Evolutionary conservation across 768 basidiomycete species (phyloP).

Genomic region (Heimioporus sp.): DNA sequence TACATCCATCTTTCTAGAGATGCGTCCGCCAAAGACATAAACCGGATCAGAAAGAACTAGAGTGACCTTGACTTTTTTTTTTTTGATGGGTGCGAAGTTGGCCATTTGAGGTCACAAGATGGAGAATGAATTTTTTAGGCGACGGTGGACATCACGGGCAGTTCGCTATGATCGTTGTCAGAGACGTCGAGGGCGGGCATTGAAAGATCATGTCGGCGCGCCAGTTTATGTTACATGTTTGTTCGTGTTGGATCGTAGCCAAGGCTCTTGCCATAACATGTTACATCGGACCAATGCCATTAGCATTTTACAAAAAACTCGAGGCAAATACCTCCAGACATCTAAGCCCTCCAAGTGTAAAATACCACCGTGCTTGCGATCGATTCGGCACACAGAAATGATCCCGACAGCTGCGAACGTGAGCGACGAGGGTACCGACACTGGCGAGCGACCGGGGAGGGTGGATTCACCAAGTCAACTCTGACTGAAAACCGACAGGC

Average conservation of each 20-base stretch:
- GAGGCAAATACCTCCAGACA: no score
- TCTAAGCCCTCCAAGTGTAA: no score
- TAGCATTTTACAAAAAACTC: no score
- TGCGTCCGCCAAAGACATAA: constrained; percentile 63
- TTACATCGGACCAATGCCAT: no score
- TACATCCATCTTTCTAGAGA: constrained; percentile 76
- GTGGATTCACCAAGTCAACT: no score
- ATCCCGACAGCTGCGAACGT: no score
- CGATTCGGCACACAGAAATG: no score
- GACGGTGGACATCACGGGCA: constrained; percentile 18
- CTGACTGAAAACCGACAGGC: no score
- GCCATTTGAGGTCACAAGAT: constrained; percentile 12
- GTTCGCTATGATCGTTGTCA: constrained; percentile 1
- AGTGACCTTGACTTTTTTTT: constrained; percentile 73
- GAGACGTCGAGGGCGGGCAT: background rate
- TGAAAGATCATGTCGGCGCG: background rate
- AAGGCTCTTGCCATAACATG: no score
- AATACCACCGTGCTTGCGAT: no score
- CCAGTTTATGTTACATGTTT: constrained; percentile 12
- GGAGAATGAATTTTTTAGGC: constrained; percentile 11
- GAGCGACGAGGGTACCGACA: no score
- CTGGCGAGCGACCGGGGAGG: no score
- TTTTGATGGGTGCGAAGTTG: constrained; percentile 56
- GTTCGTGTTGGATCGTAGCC: constrained; percentile 13
- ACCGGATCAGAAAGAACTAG: constrained; percentile 55